phyloP scores from a whole-genome alignment of 2,329 filamentous ascomycete species.

The Fusarium sp. region DNA sequence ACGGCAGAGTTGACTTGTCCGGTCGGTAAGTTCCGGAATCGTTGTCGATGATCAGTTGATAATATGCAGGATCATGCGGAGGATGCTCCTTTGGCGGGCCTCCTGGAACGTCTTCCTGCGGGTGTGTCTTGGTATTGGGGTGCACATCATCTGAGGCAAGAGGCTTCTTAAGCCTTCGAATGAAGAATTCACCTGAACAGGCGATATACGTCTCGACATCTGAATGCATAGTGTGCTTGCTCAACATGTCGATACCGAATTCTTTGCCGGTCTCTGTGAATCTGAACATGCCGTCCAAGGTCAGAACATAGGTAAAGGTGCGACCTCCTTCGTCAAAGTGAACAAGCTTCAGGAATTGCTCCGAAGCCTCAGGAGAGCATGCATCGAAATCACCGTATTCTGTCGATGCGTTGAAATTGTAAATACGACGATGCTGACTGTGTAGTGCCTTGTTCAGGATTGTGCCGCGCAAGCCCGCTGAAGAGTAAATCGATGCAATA shows the following conservation, averaged over 20 bases:
- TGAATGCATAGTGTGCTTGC: slow-evolving; percentile 97
- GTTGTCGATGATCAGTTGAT: slow-evolving; percentile 93
- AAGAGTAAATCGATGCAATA: slow-evolving; percentile 87
- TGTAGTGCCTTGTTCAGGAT: slow-evolving; percentile 87
- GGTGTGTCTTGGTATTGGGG: slow-evolving; percentile 60
- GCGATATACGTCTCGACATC: slow-evolving; percentile 92
- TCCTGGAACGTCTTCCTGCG: slow-evolving; percentile 56
- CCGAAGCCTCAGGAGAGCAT: slow-evolving; percentile 74
- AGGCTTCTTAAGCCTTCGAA: slow-evolving; percentile 71
- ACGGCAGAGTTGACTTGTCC: slow-evolving; percentile 77
- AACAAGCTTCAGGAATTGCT: slow-evolving; percentile 84
- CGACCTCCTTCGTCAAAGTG: slow-evolving; percentile 88
- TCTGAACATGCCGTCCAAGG: slow-evolving; percentile 83
- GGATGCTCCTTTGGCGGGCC: slow-evolving; percentile 57
- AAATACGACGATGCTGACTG: slow-evolving; percentile 88
- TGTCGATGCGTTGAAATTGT: slow-evolving; percentile 85
- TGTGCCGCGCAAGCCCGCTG: slow-evolving; percentile 78
- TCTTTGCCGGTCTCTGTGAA: slow-evolving; percentile 97
- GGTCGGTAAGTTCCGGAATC: slow-evolving; percentile 94
- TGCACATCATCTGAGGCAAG: slow-evolving; percentile 55
- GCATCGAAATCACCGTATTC: slow-evolving; percentile 74
- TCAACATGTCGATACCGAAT: slow-evolving; percentile 91
- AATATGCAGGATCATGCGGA: slow-evolving; percentile 63
- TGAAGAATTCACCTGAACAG: slow-evolving; percentile 92
- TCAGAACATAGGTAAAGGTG: slow-evolving; percentile 92